Percentiles rank a stretch among this genome's conserved stretches.
phyloP scores from a whole-genome alignment of 2,329 filamentous ascomycete genomes.

The Colletotrichum gloeosporioides region DNA sequence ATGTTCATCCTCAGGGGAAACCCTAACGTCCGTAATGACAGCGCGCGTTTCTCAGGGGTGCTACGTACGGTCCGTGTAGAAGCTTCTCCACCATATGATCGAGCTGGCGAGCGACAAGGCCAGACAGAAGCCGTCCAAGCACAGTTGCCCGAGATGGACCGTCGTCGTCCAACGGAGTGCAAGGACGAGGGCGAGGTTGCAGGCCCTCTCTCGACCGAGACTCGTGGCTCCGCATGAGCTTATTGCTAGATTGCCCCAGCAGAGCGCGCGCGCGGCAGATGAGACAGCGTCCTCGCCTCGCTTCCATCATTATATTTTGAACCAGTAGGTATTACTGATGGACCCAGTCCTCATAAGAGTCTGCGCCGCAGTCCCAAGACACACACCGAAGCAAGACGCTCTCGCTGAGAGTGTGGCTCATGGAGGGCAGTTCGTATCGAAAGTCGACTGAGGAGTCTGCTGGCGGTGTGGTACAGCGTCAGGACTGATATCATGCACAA shows the following conservation, averaged over 20 bases:
- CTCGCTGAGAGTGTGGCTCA: not conserved
- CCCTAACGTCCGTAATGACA: not conserved
- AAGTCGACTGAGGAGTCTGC: constrained; percentile 7
- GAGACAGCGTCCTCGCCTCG: constrained; percentile 13
- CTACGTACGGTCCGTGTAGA: not conserved
- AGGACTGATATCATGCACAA: constrained; percentile 13
- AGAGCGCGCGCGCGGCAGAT: not conserved
- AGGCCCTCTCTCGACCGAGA: not conserved
- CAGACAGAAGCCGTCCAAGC: not conserved
- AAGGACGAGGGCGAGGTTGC: not conserved
- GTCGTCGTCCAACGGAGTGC: not conserved
- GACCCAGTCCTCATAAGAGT: not conserved
- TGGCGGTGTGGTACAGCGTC: constrained; percentile 10
- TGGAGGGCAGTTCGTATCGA: constrained; percentile 22
- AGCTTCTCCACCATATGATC: not conserved
- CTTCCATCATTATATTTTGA: not conserved
- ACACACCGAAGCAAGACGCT: not conserved
- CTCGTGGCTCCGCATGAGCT: not conserved
- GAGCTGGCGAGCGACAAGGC: not conserved
- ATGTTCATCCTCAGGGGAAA: not conserved
- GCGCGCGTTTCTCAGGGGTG: not conserved
- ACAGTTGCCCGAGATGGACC: not conserved
- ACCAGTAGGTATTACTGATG: not conserved
- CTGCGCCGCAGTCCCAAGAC: not conserved
- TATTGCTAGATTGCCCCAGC: not conserved